Conservation (phyloP, 306 rosid species). For the Hippophae tibetana region DNA sequence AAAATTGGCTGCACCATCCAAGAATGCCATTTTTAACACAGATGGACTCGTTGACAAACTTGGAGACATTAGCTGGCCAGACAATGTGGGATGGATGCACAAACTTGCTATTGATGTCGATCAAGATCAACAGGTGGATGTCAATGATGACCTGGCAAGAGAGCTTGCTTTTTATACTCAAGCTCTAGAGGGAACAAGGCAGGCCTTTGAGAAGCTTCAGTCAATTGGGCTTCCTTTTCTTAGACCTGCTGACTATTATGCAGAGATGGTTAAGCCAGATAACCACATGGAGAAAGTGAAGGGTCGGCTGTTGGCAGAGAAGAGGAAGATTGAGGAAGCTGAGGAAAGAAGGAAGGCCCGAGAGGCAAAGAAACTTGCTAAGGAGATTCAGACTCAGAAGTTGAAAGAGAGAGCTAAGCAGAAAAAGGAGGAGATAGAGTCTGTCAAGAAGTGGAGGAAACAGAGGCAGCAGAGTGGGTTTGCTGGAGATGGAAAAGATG, state of each 20-base stretch:
- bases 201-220: constrained; percentile 65
- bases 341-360: constrained; percentile 83
- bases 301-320: constrained; percentile 60
- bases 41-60: constrained; percentile 76
- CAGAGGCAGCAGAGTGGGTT: constrained; percentile 86
- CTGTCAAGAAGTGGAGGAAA: constrained; percentile 97
- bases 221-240: constrained; percentile 64
- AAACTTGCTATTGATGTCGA: constrained; percentile 61
- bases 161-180: constrained; percentile 79
- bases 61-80: constrained; percentile 85
- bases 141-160: constrained; percentile 74
- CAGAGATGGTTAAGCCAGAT: constrained; percentile 89
- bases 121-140: constrained; percentile 74
- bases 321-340: constrained; percentile 71
- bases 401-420: constrained; percentile 74
- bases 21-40: constrained; percentile 49
- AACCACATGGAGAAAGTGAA: constrained; percentile 73
- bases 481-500: constrained; percentile 44
- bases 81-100: constrained; percentile 61
- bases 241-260: constrained; percentile 80
- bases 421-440: constrained; percentile 77
- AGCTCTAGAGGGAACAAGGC: constrained; percentile 73
- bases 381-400: constrained; percentile 81
- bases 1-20: constrained; percentile 50
- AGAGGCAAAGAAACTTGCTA: constrained; percentile 65